phyloP scores from a whole-genome alignment of 2,329 filamentous ascomycete genomes.

The Penicillium olsonii region DNA sequence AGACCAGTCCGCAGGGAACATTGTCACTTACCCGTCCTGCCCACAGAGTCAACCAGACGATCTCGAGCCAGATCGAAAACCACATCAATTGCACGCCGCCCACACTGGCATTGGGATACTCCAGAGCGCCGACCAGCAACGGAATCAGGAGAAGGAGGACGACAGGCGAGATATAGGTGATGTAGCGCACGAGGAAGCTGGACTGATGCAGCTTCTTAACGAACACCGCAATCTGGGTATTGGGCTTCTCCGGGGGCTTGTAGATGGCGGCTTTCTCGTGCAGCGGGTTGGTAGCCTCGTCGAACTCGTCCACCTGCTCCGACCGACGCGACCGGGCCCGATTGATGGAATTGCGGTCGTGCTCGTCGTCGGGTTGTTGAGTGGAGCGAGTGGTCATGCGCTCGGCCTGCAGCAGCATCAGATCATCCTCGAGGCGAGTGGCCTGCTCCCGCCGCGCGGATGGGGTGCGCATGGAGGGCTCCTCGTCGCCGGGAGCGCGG shows the following conservation, averaged over 20 bases:
- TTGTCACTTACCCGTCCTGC: slow-evolving; percentile 57
- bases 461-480: slow-evolving; percentile 45
- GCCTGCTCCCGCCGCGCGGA: slow-evolving; percentile 62
- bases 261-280: slow-evolving; percentile 68
- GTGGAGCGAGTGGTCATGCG: slow-evolving; percentile 54
- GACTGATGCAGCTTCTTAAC: slow-evolving; percentile 67
- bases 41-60: slow-evolving; percentile 91
- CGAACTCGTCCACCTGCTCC: slow-evolving; percentile 66
- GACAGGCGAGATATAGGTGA: slow-evolving; percentile 70
- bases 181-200: slow-evolving; percentile 67
- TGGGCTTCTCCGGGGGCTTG: slow-evolving; percentile 63
- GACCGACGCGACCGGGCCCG: slow-evolving; percentile 55
- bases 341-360: slow-evolving; percentile 48
- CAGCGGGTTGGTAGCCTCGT: slow-evolving; percentile 66
- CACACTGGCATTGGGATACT: slow-evolving; percentile 61
- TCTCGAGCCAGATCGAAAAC: slow-evolving; percentile 95
- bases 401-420: slow-evolving; percentile 66
- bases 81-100: slow-evolving; percentile 79
- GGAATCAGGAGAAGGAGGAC: slow-evolving; percentile 67
- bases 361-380: slow-evolving; percentile 30
- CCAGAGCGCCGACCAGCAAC: slow-evolving; percentile 63
- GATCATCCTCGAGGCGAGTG: slow-evolving; percentile 64
- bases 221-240: slow-evolving; percentile 62
- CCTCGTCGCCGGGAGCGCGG: slow-evolving; percentile 13
- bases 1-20: too few species aligned